Base-by-base conservation (phyloP, 225 moss, liverwort and hornwort species). In the Neckera pumila region DNA sequence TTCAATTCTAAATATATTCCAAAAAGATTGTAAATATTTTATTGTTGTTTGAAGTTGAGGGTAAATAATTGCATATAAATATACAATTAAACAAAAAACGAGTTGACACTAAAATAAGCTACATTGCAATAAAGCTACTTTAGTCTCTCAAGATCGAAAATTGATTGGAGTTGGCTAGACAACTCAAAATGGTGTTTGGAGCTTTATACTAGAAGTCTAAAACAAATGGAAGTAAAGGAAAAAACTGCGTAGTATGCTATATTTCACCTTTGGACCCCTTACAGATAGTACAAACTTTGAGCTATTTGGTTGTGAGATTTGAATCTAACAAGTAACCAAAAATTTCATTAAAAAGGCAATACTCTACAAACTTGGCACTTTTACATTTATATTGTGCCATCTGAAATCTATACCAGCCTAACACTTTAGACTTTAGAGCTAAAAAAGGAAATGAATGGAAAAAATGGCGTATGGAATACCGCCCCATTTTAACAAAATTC, bases 31-130 rank as follows among this genome's bases (percentile, higher is more conserved):
- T 3, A 2, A 53, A 36, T 76, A 2, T 9, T 53, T 51, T 34
- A 34, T 76, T 76, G 13, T 7, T 33, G 12, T 51, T 21, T 47
- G 9, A 53, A 76, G 15, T 36, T 53, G 51, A 25, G 36, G 22
- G 15, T 34, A 15, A 77, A 36, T 9, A 54, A 36, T 23, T 53
- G 3, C 0, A 54, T 15, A 14, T 15, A 56, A 23, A 14, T 26
- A n/a, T 6, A 2, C 2, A 26, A n/a, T 36, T 16, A 56, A 25
- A 6, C 0, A 25, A 54, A 16, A 21, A 77, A 8, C 14, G 0
- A 0, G 4, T 54, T 16, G 10, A 10, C 3, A 78, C 6, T 10
- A 10, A 36, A 77, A 36, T n/a, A n/a, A 26, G n/a, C 4, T 76
- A 10, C 6, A 16, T n/a, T n/a, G 6, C 9, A n/a, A 56, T 4